Percentiles rank a stretch among this genome's conserved stretches.
Evolutionary conservation across 371 early-diverging fungal species (phyloP).

Genomic region (Syncephalastrum sp.): DNA sequence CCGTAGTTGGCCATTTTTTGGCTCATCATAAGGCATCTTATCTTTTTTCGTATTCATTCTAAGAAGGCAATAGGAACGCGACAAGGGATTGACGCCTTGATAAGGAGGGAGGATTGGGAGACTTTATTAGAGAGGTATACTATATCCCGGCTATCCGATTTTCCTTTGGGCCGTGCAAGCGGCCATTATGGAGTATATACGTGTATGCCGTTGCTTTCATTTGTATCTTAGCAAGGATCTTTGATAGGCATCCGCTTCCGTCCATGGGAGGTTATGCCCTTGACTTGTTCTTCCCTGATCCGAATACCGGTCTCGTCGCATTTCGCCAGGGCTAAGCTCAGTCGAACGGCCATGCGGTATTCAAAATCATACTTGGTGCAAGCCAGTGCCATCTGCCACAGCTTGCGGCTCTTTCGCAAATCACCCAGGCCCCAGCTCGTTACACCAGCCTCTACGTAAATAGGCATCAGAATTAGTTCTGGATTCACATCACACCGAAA

Average conservation of each 20-base stretch:
- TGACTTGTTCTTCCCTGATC: slow-evolving; percentile 17
- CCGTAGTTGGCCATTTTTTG: too few species aligned
- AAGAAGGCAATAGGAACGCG: too few species aligned
- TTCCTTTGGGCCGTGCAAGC: too few species aligned
- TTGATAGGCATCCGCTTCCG: slow-evolving; percentile 48
- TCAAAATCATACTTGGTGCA: slow-evolving; percentile 65
- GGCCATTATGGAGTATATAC: too few species aligned
- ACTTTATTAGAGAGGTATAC: too few species aligned
- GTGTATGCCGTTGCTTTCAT: too few species aligned
- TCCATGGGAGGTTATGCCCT: slow-evolving; percentile 35
- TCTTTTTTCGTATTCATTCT: too few species aligned
- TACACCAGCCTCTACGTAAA: slow-evolving; percentile 55
- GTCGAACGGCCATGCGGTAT: slow-evolving; percentile 53
- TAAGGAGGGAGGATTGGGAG: background rate
- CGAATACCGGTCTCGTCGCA: slow-evolving; percentile 46
- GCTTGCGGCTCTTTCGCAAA: slow-evolving; percentile 39
- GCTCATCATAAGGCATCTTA: too few species aligned
- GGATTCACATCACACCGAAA: background rate
- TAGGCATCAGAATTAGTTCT: slow-evolving; percentile 12
- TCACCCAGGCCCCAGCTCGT: slow-evolving; percentile 54
- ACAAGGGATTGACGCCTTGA: background rate
- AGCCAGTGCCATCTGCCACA: slow-evolving; percentile 55
- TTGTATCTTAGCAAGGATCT: slow-evolving; percentile 1
- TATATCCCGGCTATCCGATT: too few species aligned
- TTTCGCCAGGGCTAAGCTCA: slow-evolving; percentile 37